phyloP scores from a whole-genome alignment of 352 stramenopile species.

The Phytophthora nicotianae region DNA sequence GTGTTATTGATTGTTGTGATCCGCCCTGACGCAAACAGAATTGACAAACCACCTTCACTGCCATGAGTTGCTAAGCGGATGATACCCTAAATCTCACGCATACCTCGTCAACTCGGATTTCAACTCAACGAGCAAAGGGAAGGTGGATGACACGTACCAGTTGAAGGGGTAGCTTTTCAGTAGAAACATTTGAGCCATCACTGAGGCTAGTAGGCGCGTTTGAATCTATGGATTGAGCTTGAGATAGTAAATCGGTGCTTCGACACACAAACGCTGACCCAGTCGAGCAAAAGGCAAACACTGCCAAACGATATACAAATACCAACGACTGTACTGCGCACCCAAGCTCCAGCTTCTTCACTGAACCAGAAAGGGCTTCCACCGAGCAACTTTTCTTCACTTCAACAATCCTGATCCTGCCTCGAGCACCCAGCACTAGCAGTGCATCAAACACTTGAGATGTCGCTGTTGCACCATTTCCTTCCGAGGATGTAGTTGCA shows the following conservation, averaged over 20 bases:
- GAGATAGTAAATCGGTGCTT: constrained; percentile 12
- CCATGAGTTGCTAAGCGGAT: constrained; percentile 33
- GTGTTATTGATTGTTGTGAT: constrained; percentile 32
- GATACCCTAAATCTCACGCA: constrained; percentile 32
- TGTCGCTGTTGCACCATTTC: neutral
- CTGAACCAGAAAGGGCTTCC: constrained; percentile 13
- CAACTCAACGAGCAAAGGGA: neutral
- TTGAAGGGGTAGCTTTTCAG: constrained; percentile 40
- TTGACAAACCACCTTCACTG: constrained; percentile 22
- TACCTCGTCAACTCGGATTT: constrained; percentile 1
- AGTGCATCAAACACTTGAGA: constrained; percentile 26
- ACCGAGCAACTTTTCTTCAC: neutral
- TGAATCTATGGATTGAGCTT: neutral
- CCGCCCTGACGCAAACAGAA: constrained; percentile 45
- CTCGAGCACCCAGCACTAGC: constrained; percentile 29
- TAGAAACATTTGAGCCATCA: neutral
- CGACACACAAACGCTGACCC: constrained; percentile 36
- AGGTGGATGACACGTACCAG: constrained; percentile 21
- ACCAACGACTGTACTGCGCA: constrained; percentile 28
- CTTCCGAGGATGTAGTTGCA: neutral
- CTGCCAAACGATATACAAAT: constrained; percentile 33
- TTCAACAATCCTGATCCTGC: constrained; percentile 20
- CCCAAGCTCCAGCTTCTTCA: constrained; percentile 25
- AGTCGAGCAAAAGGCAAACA: constrained; percentile 41
- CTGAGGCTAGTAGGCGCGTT: neutral